Evolutionary conservation across 345 rosid species (phyloP).

Genomic region (sweet orange (Citrus sinensis)): DVS_A1.0 CM039163.1:31333501-31334000

Average conservation of each 20-base stretch:
- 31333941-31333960: not conserved
- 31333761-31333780: not conserved
- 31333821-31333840: not conserved
- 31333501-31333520: constrained; percentile 93
- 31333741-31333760: not conserved
- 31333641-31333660: not conserved
- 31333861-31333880: not conserved
- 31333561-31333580: constrained; percentile 19
- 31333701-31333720: not conserved
- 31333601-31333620: not conserved
- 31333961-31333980: not conserved
- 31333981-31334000: not conserved
- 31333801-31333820: not conserved
- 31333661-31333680: not conserved
- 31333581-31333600: not conserved
- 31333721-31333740: not conserved
- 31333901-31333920: not conserved
- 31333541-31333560: constrained; percentile 83
- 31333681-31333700: not conserved
- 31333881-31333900: not conserved
- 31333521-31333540: constrained; percentile 98
- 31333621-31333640: constrained; percentile 4
- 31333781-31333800: not conserved
- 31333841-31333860: not conserved
- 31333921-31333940: not conserved